phyloP scores from a whole-genome alignment of 768 basidiomycete genomes.

The Suillus spraguei region DNA sequence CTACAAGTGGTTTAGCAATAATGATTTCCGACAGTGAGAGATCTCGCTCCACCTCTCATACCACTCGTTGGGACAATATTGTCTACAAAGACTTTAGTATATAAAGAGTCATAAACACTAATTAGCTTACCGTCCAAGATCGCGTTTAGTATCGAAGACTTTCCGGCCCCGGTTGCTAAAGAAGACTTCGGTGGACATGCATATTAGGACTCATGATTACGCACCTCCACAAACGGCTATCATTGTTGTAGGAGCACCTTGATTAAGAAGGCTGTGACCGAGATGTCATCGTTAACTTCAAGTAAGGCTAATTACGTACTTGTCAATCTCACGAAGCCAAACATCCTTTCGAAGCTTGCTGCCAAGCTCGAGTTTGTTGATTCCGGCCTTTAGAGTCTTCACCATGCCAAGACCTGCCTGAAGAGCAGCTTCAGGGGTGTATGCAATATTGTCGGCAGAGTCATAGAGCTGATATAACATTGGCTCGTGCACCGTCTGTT shows the following conservation, averaged over 20 bases:
- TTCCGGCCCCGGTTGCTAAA: slow-evolving; percentile 61
- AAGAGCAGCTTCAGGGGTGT: slow-evolving; percentile 51
- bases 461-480: slow-evolving; percentile 39
- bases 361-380: slow-evolving; percentile 50
- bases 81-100: slow-evolving; percentile 34
- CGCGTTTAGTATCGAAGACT: slow-evolving; percentile 63
- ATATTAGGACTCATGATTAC: not conserved
- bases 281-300: not conserved
- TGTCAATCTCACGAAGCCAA: slow-evolving; percentile 56
- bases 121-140: slow-evolving; percentile 52
- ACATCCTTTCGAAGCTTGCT: slow-evolving; percentile 60
- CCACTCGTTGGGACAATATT: slow-evolving; percentile 68
- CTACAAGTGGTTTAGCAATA: slow-evolving; percentile 31
- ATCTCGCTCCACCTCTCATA: slow-evolving; percentile 51
- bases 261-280: slow-evolving; percentile 44
- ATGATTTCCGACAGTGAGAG: not conserved
- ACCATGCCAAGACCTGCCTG: slow-evolving; percentile 57
- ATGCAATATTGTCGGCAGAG: slow-evolving; percentile 45
- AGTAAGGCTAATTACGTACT: slow-evolving; percentile 29
- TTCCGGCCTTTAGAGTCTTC: slow-evolving; percentile 43
- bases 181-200: not conserved
- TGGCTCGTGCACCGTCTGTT: slow-evolving; percentile 11
- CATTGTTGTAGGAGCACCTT: slow-evolving; percentile 56
- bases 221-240: slow-evolving; percentile 68
- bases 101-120: slow-evolving; percentile 7